A percentile compares a stretch with the other conserved stretches of the same genome.
Evolutionary conservation across 176 grass and related monocot genomes (phyloP).

Genomic region (Bonia amplexicaulis): DNA sequence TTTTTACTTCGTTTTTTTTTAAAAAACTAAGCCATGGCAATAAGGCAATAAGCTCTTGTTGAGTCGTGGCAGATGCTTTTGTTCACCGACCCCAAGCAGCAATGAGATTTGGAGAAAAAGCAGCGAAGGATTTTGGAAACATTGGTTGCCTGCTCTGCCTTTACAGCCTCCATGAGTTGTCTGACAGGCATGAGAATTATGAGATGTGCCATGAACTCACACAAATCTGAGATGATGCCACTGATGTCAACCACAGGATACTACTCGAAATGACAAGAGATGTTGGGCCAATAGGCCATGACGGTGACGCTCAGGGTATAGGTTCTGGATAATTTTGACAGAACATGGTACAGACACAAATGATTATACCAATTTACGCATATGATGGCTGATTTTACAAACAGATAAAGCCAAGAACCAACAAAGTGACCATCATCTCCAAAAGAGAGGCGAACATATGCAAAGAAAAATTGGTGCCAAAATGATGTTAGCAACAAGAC

Average conservation of each 20-base stretch:
- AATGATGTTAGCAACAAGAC: slow-evolving; percentile 3
- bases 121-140: not conserved
- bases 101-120: not conserved
- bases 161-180: not conserved
- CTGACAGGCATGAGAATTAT: not conserved
- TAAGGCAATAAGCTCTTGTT: not conserved
- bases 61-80: not conserved
- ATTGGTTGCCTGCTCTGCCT: not conserved
- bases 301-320: not conserved
- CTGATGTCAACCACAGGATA: not conserved
- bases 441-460: not conserved
- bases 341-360: no score
- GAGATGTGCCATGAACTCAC: not conserved
- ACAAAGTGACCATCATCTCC: not conserved
- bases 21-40: not conserved
- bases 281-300: not conserved
- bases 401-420: no score
- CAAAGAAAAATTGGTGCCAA: not conserved
- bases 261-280: not conserved
- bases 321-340: not conserved
- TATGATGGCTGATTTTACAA: no score
- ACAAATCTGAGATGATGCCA: not conserved
- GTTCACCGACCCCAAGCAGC: not conserved
- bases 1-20: not conserved
- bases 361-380: no score